phyloP scores from a whole-genome alignment of 1,284 basidiomycete species.

The Cutaneotrichosporon dermatis region DNA sequence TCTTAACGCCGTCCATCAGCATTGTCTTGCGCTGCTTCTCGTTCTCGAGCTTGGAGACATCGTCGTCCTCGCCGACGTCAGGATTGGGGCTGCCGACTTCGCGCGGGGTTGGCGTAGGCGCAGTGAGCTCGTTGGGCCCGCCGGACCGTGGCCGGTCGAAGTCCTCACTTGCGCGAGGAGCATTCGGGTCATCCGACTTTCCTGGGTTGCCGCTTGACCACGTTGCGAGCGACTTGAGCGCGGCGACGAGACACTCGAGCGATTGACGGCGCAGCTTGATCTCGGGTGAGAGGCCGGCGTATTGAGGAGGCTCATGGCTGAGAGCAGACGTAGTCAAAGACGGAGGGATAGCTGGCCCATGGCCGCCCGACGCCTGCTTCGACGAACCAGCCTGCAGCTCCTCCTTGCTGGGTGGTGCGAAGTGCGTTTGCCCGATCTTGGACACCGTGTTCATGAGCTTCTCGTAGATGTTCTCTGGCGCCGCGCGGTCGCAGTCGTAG shows the following conservation, averaged over 20 bases:
- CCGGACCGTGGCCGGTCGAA: conserved; percentile 2
- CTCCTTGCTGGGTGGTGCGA: conserved; percentile 53
- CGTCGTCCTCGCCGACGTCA: conserved; percentile 55
- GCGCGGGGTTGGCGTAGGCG: conserved; percentile 56
- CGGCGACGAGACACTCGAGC: conserved; percentile 80
- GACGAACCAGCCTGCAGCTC: conserved; percentile 32
- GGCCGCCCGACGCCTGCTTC: conserved; percentile 36
- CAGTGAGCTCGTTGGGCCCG: conserved; percentile 24
- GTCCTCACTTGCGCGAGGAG: conserved; percentile 29
- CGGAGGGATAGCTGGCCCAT: conserved; percentile 54
- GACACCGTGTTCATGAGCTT: conserved; percentile 91
- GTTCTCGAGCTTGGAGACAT: conserved; percentile 88
- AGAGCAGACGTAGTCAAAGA: conserved; percentile 66
- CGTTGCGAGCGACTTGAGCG: conserved; percentile 78
- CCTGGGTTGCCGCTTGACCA: conserved; percentile 63
- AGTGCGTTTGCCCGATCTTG: conserved; percentile 73
- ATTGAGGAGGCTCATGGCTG: conserved; percentile 50
- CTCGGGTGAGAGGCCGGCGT: conserved; percentile 67
- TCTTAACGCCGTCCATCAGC: conserved; percentile 89
- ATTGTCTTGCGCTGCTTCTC: conserved; percentile 97
- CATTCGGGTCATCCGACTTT: conserved; percentile 17
- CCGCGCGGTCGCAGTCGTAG: conserved; percentile 92
- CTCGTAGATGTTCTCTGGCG: conserved; percentile 92
- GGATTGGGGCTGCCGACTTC: conserved; percentile 52
- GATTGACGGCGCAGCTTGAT: conserved; percentile 78